Conservation (phyloP, 2,329 filamentous ascomycete genomes). For the Cladosporium sp. region DNA sequence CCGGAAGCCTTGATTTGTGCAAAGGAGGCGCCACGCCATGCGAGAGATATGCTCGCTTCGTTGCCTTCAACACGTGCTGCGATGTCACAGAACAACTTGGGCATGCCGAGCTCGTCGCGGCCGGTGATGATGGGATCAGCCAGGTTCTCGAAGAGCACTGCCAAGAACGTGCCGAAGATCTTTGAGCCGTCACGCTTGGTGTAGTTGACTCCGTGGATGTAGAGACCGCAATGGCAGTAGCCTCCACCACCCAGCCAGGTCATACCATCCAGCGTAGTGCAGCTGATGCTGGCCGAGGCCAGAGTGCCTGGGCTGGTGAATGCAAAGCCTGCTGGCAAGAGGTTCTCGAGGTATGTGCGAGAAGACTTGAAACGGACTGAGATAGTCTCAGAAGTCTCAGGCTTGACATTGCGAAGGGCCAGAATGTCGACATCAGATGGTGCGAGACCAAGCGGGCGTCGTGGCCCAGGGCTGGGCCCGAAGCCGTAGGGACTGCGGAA, state of each 20-base stretch:
- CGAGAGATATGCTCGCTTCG: constrained; percentile 17
- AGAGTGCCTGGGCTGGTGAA: constrained; percentile 37
- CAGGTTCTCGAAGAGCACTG: constrained; percentile 55
- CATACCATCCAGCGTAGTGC: constrained; percentile 44
- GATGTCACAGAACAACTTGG: constrained; percentile 41
- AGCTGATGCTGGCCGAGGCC: constrained; percentile 36
- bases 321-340: constrained; percentile 35
- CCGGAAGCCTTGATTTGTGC: constrained; percentile 28
- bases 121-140: constrained; percentile 59
- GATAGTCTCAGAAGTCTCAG: constrained; percentile 33
- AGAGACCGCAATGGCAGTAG: constrained; percentile 57
- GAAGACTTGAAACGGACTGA: constrained; percentile 40
- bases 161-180: constrained; percentile 51
- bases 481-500: constrained; percentile 42
- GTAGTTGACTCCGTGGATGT: constrained; percentile 60
- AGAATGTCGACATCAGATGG: constrained; percentile 8
- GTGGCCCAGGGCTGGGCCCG: constrained; percentile 33
- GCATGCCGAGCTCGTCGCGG: constrained; percentile 59
- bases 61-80: constrained; percentile 8
- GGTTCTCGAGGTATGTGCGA: constrained; percentile 37
- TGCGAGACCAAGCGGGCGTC: neutral
- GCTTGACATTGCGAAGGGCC: constrained; percentile 12
- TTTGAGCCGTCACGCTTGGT: constrained; percentile 45
- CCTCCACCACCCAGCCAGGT: constrained; percentile 59
- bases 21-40: constrained; percentile 36